Conservation (phyloP, 345 rosid species). For the Pistacia atlantica region DNA sequence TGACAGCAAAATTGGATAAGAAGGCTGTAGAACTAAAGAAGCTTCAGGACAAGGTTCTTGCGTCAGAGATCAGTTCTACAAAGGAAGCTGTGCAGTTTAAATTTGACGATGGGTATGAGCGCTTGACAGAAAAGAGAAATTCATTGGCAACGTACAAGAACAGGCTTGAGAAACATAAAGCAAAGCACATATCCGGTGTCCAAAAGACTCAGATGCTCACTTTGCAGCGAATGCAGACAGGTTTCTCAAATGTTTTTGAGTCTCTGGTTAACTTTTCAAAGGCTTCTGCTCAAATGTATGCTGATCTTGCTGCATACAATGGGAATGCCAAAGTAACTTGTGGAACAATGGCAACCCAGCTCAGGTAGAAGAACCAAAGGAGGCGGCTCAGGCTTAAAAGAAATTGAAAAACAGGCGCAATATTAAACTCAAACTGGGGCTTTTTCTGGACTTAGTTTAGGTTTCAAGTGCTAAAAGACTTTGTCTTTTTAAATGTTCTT, state of each 20-base stretch:
- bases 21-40: constrained; percentile 32
- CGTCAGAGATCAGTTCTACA: constrained; percentile 17
- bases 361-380: constrained; percentile 14
- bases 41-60: constrained; percentile 35
- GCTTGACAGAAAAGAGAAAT: constrained; percentile 32
- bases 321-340: constrained; percentile 21
- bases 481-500: too few relatives aligned
- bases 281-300: constrained; percentile 38
- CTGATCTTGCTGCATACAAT: constrained; percentile 26
- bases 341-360: constrained; percentile 14
- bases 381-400: constrained; percentile 15
- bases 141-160: constrained; percentile 34
- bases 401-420: background rate
- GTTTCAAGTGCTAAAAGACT: too few relatives aligned
- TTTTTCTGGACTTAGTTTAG: background rate
- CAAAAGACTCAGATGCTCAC: constrained; percentile 37
- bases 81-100: too few relatives aligned
- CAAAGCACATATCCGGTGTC: constrained; percentile 34
- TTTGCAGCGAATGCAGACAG: constrained; percentile 38
- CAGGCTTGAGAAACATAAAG: constrained; percentile 36
- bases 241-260: constrained; percentile 38
- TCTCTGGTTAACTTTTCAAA: constrained; percentile 39
- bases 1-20: constrained; percentile 35
- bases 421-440: background rate
- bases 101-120: constrained; percentile 18